Conservation (phyloP, 2,329 filamentous ascomycete species). For the Neoscytalidium dimidiatum region DNA sequence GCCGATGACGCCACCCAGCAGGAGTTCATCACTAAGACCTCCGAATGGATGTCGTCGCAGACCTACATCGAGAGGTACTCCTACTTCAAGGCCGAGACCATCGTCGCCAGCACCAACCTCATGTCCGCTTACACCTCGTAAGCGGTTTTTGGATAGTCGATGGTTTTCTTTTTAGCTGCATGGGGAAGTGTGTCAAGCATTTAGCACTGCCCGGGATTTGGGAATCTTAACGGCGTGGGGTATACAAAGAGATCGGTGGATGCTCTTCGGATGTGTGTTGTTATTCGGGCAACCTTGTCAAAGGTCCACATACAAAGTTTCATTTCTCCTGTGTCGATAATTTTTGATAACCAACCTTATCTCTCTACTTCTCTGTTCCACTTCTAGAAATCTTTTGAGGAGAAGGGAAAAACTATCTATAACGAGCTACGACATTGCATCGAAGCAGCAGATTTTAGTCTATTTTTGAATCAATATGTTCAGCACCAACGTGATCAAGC, state of each 20-base stretch:
- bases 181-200: conserved; percentile 1
- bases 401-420: conserved; percentile 5
- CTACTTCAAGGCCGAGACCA: conserved; percentile 33
- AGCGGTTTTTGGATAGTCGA: neutral
- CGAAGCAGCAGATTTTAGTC: conserved; percentile 12
- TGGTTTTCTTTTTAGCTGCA: conserved; percentile 1
- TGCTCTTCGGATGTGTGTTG: conserved; percentile 12
- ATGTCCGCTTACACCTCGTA: conserved; percentile 14
- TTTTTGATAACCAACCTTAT: conserved; percentile 16
- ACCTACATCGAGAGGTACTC: conserved; percentile 43
- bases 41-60: conserved; percentile 45
- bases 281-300: neutral
- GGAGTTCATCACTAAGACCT: conserved; percentile 54
- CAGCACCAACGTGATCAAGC: too few relatives aligned
- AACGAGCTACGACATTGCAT: conserved; percentile 16
- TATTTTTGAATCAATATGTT: neutral
- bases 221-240: conserved; percentile 6
- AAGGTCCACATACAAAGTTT: conserved; percentile 7
- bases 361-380: neutral
- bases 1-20: conserved; percentile 42
- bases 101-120: conserved; percentile 13
- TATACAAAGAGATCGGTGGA: conserved; percentile 11
- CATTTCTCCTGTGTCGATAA: conserved; percentile 12
- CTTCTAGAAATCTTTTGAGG: neutral
- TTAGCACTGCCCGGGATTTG: conserved; percentile 3